Percentiles rank a stretch among this genome's conserved stretches.
phyloP scores from a whole-genome alignment of 2,329 filamentous ascomycete species.

The Colletotrichum somersetense region DNA sequence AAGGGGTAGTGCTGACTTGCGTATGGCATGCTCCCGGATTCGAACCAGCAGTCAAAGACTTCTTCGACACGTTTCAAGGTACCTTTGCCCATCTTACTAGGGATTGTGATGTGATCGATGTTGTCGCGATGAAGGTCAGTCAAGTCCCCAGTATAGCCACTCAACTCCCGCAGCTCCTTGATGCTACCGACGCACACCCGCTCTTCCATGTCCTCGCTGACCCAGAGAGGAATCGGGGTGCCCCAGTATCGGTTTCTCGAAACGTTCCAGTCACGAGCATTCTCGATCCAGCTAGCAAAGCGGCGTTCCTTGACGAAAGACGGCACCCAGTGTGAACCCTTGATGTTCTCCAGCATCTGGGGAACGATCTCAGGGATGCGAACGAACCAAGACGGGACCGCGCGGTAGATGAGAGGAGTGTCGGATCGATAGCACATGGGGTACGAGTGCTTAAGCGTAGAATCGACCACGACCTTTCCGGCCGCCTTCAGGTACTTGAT shows the following conservation, averaged over 20 bases:
- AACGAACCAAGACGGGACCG: constrained; percentile 95
- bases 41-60: constrained; percentile 98
- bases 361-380: constrained; percentile 87
- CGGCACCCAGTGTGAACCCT: constrained; percentile 92
- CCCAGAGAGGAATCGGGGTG: constrained; percentile 92
- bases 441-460: constrained; percentile 90
- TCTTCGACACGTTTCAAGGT: constrained; percentile 84
- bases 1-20: constrained; percentile 93
- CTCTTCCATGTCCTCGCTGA: constrained; percentile 89
- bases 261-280: constrained; percentile 95
- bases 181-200: constrained; percentile 88
- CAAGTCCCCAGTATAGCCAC: constrained; percentile 86
- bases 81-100: constrained; percentile 88
- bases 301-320: constrained; percentile 90
- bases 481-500: constrained; percentile 86
- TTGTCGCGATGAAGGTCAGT: constrained; percentile 92
- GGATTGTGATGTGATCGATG: constrained; percentile 94
- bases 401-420: constrained; percentile 91
- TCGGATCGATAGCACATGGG: constrained; percentile 96
- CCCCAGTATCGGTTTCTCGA: constrained; percentile 96
- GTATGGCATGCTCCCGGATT: constrained; percentile 96
- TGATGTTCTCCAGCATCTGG: constrained; percentile 90
- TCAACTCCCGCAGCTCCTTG: constrained; percentile 85
- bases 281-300: constrained; percentile 91
- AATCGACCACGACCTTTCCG: constrained; percentile 84